Conservation (phyloP, 202 grass and related monocot species). For the Sporobolus alterniflorus region DNA sequence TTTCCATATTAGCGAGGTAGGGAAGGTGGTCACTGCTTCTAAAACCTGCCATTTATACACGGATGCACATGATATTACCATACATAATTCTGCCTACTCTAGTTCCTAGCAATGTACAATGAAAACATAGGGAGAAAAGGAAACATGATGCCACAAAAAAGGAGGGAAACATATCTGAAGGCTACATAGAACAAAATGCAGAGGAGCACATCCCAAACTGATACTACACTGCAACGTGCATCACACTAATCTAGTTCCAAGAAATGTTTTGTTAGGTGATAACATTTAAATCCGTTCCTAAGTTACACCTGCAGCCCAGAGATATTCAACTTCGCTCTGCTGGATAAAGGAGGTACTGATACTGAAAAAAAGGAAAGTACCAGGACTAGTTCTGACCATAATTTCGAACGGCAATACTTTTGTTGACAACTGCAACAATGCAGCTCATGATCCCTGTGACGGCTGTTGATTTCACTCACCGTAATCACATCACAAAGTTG, state of each 20-base stretch:
- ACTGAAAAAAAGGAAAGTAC: not conserved
- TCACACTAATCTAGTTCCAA: not conserved
- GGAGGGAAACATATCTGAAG: not conserved
- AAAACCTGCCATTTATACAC: too few species aligned
- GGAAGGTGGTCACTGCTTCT: too few species aligned
- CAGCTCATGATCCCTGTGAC: not conserved
- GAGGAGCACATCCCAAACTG: not conserved
- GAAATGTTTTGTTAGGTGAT: not conserved
- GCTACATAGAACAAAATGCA: not conserved
- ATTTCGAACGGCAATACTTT: not conserved
- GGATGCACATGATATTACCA: too few species aligned
- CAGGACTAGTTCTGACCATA: not conserved
- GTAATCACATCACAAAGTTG: not conserved
- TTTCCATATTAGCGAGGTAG: too few species aligned
- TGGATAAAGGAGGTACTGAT: not conserved
- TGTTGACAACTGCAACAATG: not conserved
- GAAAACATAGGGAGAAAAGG: too few species aligned
- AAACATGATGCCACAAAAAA: not conserved
- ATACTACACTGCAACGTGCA: not conserved
- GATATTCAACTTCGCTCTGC: not conserved
- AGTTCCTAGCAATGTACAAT: too few species aligned
- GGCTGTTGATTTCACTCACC: not conserved
- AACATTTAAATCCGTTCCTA: not conserved
- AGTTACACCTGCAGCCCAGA: not conserved
- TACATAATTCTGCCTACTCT: too few species aligned